Evolutionary conservation across 1,284 basidiomycete genomes (phyloP).

Genomic region (Boletellus deceptivus): DNA sequence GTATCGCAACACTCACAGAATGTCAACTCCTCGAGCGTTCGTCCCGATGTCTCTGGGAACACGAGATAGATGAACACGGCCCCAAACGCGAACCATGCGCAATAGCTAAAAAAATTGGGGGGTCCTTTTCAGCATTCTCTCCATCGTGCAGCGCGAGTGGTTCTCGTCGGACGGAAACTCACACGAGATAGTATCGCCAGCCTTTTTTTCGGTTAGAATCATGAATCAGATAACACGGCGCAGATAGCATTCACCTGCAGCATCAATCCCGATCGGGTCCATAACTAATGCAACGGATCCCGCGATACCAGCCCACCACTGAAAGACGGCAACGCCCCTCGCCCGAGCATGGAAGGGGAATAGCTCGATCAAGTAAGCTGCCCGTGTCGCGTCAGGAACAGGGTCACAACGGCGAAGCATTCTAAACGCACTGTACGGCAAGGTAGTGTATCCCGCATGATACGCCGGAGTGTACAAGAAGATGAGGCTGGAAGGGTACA

Average conservation of each 20-base stretch:
- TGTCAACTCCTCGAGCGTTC: no score
- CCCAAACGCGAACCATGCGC: no score
- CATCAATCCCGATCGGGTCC: conserved; percentile 17
- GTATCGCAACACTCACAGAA: no score
- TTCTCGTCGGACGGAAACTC: no score
- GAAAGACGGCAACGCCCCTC: background rate
- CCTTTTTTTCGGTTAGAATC: background rate
- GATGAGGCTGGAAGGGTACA: no score
- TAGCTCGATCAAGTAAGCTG: conserved; percentile 21
- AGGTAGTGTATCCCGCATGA: background rate
- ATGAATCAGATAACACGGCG: background rate
- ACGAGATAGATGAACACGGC: no score
- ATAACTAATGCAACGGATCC: conserved; percentile 12
- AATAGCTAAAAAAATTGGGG: no score
- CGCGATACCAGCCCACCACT: conserved; percentile 11
- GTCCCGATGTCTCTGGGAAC: no score
- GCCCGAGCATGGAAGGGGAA: conserved; percentile 22
- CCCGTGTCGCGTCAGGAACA: background rate
- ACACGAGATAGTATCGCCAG: no score
- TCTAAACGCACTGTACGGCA: background rate
- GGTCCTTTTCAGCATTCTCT: no score
- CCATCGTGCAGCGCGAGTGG: no score
- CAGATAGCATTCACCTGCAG: conserved; percentile 1
- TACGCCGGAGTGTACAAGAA: background rate
- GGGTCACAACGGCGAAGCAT: background rate